phyloP scores from a whole-genome alignment of 1,284 basidiomycete species.

The Austroboletus olivaceoglutinosus region DNA sequence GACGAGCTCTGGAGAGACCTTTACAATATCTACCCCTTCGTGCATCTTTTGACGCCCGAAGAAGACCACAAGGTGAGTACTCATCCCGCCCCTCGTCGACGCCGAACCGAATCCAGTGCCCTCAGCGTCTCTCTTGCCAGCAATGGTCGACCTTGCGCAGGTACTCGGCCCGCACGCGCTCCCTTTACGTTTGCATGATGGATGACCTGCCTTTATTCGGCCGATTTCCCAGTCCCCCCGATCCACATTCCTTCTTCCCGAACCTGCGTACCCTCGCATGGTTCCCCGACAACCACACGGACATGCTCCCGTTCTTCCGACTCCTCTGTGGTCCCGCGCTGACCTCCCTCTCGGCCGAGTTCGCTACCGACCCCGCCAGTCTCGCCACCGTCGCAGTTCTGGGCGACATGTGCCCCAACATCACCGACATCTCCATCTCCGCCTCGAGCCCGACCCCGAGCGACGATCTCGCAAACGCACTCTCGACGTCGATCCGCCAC shows the following conservation, averaged over 20 bases:
- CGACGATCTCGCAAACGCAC: slow-evolving; percentile 11
- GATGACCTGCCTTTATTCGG: slow-evolving; percentile 13
- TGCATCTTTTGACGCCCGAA: slow-evolving; percentile 18
- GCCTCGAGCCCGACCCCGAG: slow-evolving; percentile 5
- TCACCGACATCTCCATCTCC: slow-evolving; percentile 22
- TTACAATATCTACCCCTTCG: slow-evolving; percentile 20
- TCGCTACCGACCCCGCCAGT: slow-evolving; percentile 14
- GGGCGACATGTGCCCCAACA: slow-evolving; percentile 23
- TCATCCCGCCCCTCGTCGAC: neutral
- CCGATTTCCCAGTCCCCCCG: slow-evolving; percentile 14
- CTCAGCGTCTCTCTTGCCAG: neutral
- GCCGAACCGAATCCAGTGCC: neutral
- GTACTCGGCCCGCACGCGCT: slow-evolving; percentile 23
- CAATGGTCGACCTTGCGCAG: slow-evolving; percentile 22
- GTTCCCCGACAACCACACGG: slow-evolving; percentile 20
- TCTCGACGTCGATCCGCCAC: slow-evolving; percentile 19
- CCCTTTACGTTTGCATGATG: slow-evolving; percentile 20
- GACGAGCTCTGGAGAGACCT: slow-evolving; percentile 28
- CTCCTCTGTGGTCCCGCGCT: slow-evolving; percentile 26
- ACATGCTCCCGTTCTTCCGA: slow-evolving; percentile 24
- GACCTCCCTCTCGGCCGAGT: slow-evolving; percentile 22
- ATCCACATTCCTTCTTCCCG: slow-evolving; percentile 20
- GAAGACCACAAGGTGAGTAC: slow-evolving; percentile 14
- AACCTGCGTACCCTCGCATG: slow-evolving; percentile 21
- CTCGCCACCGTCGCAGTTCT: slow-evolving; percentile 16